Conservation (phyloP, 225 moss, liverwort and hornwort species). For the Polytrichum commune region DNA sequence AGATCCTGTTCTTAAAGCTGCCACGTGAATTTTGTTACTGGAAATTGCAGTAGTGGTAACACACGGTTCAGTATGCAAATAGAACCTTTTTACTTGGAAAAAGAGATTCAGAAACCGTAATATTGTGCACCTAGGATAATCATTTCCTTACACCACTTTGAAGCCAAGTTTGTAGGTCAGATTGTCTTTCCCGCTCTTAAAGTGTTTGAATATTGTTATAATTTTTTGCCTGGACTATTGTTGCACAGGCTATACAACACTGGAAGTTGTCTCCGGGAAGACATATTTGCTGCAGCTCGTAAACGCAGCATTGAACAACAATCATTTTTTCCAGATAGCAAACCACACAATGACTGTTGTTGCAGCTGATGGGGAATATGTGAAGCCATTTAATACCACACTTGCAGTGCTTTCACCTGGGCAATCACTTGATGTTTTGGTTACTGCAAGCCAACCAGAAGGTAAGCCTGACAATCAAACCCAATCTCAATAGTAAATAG, state of each 20-base stretch:
- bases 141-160: too few relatives aligned
- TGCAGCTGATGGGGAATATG: slow-evolving; percentile 49
- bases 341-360: slow-evolving; percentile 58
- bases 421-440: slow-evolving; percentile 51
- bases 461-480: slow-evolving; percentile 2
- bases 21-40: too few relatives aligned
- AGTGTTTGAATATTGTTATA: too few relatives aligned
- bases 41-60: too few relatives aligned
- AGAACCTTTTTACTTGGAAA: too few relatives aligned
- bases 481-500: neutral
- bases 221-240: neutral
- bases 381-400: slow-evolving; percentile 41
- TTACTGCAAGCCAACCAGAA: slow-evolving; percentile 28
- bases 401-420: slow-evolving; percentile 48
- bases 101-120: too few relatives aligned
- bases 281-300: slow-evolving; percentile 43
- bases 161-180: too few relatives aligned
- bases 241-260: neutral
- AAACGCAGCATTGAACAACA: slow-evolving; percentile 36
- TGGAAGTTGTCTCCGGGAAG: slow-evolving; percentile 16
- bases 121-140: too few relatives aligned
- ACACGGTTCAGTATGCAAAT: too few relatives aligned
- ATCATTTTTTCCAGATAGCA: slow-evolving; percentile 37
- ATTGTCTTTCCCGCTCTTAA: too few relatives aligned
- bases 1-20: too few relatives aligned